A percentile compares a stretch with the other conserved stretches of the same genome.
Conservation (phyloP, 2,329 filamentous ascomycete genomes). For the Drechslerella dactyloides region DNA sequence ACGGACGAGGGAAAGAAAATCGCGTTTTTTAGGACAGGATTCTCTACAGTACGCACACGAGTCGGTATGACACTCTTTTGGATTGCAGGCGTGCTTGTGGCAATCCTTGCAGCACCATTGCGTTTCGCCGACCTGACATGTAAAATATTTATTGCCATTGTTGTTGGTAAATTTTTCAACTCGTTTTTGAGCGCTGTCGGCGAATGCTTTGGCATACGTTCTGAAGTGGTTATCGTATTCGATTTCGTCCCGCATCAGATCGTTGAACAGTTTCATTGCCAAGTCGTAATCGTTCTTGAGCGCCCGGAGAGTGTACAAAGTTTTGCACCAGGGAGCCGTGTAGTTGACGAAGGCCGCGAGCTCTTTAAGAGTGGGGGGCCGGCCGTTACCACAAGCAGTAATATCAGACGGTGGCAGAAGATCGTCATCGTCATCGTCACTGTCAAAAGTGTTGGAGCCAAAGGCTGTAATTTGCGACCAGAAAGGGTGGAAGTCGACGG, state of each 20-base stretch:
- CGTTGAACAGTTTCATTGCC: no score
- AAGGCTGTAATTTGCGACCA: conserved; percentile 18
- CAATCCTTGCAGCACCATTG: conserved; percentile 10
- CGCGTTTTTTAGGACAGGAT: no score
- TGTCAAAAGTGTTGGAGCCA: not conserved
- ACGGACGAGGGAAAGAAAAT: no score
- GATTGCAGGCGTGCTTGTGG: conserved; percentile 7
- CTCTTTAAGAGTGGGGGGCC: no score
- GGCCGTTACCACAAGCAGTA: not conserved
- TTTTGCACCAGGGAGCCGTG: no score
- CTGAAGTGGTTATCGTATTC: conserved; percentile 55
- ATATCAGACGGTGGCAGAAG: no score
- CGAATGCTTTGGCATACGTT: conserved; percentile 49
- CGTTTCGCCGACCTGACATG: conserved; percentile 39
- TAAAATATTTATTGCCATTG: conserved; percentile 51
- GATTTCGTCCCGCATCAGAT: conserved; percentile 5
- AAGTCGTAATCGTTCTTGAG: no score
- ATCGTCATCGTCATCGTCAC: no score
- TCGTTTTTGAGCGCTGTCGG: conserved; percentile 20
- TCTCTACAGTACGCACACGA: no score
- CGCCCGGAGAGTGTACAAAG: no score
- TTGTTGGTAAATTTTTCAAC: conserved; percentile 51
- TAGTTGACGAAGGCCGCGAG: no score
- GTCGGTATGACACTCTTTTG: no score
- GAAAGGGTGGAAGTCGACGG: conserved; percentile 8